These are phyloP conservation scores for Melampsora americana DNA, from an alignment of 1,284 basidiomycete genomes.

Conservation along the genomic window DNA sequence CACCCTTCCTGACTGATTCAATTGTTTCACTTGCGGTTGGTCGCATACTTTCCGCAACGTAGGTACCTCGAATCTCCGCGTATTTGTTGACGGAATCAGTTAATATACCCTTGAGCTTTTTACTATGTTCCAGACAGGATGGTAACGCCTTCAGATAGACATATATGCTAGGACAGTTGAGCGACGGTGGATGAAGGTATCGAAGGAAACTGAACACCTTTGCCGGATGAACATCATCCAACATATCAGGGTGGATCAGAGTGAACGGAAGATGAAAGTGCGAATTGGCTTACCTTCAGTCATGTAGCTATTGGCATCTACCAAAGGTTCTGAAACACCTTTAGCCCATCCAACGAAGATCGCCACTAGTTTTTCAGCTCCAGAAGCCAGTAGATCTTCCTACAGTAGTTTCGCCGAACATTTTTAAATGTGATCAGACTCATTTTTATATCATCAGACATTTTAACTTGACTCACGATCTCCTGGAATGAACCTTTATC, in stretches of 20 bases:
- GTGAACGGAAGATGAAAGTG: neutral
- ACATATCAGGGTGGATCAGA: constrained; percentile 10
- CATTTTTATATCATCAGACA: neutral
- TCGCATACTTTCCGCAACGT: constrained; percentile 23
- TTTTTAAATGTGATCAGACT: neutral
- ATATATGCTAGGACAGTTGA: constrained; percentile 16
- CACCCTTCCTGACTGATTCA: constrained; percentile 26
- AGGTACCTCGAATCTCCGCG: constrained; percentile 14
- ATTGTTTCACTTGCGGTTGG: constrained; percentile 2
- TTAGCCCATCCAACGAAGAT: neutral
- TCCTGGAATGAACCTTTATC: constrained; percentile 1
- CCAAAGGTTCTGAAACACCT: neutral
- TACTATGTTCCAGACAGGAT: constrained; percentile 7
- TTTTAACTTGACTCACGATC: constrained; percentile 13
- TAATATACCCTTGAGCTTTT: neutral
- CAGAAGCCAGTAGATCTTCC: neutral
- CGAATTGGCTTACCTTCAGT: constrained; percentile 5
- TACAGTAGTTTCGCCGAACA: neutral
- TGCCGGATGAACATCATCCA: neutral
- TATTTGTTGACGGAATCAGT: neutral
- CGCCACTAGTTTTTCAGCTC: neutral
- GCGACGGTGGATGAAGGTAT: constrained; percentile 8
- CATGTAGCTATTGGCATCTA: constrained; percentile 1
- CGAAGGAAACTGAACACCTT: constrained; percentile 2
- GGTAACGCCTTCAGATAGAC: constrained; percentile 20